Percentiles rank a stretch among this genome's conserved stretches.
Conservation (phyloP, 2,329 filamentous ascomycete genomes). For the Fusarium longipes region DNA sequence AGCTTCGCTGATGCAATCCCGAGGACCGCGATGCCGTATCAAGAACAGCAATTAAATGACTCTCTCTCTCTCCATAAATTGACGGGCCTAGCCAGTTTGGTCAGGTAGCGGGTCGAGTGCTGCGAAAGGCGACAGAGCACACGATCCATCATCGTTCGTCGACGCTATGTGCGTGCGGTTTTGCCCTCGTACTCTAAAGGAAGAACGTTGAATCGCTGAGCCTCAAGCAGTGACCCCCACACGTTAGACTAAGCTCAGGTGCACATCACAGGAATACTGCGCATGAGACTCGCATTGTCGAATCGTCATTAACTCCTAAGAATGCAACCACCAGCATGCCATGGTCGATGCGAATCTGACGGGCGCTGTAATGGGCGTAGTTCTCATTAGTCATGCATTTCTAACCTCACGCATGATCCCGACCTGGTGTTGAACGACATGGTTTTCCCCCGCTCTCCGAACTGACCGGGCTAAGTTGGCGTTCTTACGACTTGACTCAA, state of each 20-base stretch:
- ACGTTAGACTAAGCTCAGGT: conserved; percentile 12
- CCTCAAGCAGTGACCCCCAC: conserved; percentile 20
- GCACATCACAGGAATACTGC: conserved; percentile 35
- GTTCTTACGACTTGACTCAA: conserved; percentile 1
- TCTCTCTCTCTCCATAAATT: conserved; percentile 21
- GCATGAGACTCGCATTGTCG: conserved; percentile 25
- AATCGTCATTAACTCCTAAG: conserved; percentile 9
- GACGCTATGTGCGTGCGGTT: conserved; percentile 21
- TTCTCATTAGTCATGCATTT: conserved; percentile 41
- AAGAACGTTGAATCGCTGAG: conserved; percentile 8
- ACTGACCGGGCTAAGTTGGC: conserved; percentile 6
- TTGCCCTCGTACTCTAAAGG: background rate
- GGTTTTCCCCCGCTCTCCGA: conserved; percentile 12
- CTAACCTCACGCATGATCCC: conserved; percentile 31
- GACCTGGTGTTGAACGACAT: conserved; percentile 11
- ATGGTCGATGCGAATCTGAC: conserved; percentile 2
- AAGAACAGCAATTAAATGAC: conserved; percentile 13
- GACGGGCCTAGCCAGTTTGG: background rate
- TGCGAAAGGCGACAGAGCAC: conserved; percentile 30
- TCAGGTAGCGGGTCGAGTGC: conserved; percentile 11
- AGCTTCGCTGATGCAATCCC: conserved; percentile 35
- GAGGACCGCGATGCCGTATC: background rate
- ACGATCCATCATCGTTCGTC: conserved; percentile 25
- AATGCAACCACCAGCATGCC: conserved; percentile 2
- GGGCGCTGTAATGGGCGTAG: background rate